Conservation (phyloP, 176 grass and related monocot species). For the Otatea glauca region DNA sequence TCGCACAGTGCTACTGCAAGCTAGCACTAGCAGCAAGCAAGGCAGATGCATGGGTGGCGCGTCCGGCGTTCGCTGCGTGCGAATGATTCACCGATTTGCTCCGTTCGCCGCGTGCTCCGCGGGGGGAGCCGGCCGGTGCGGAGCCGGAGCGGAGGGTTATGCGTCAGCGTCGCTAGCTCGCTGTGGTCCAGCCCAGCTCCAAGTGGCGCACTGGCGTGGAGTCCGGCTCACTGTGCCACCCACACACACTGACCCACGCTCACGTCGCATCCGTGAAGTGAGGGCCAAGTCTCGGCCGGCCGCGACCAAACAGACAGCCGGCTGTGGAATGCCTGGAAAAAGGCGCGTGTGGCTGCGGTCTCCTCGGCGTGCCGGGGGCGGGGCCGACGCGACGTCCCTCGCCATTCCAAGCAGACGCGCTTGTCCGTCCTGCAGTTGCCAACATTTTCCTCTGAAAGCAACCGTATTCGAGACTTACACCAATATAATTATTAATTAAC, state of each 20-base stretch:
- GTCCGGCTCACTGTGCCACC: background rate
- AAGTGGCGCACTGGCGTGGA: slow-evolving; percentile 24
- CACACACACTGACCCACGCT: background rate
- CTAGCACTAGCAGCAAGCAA: background rate
- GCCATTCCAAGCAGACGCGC: background rate
- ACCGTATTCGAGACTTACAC: background rate
- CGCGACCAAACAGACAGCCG: background rate
- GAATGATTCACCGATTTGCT: background rate
- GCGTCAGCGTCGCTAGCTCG: background rate
- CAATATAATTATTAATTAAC: too few species aligned
- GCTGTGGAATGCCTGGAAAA: background rate
- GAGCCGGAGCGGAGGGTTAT: background rate
- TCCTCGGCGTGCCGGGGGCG: background rate
- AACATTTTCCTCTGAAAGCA: too few species aligned
- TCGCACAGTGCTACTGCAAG: background rate
- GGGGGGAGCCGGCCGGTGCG: background rate
- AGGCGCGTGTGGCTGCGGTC: background rate
- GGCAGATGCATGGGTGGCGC: background rate
- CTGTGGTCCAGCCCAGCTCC: background rate
- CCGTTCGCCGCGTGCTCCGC: background rate
- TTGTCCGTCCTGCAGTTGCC: background rate
- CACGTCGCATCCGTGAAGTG: background rate
- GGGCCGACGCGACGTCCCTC: background rate
- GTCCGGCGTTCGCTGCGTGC: background rate
- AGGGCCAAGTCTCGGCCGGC: background rate